Base-by-base conservation (phyloP, 768 basidiomycete genomes). In the Podaxis sp. region DNA sequence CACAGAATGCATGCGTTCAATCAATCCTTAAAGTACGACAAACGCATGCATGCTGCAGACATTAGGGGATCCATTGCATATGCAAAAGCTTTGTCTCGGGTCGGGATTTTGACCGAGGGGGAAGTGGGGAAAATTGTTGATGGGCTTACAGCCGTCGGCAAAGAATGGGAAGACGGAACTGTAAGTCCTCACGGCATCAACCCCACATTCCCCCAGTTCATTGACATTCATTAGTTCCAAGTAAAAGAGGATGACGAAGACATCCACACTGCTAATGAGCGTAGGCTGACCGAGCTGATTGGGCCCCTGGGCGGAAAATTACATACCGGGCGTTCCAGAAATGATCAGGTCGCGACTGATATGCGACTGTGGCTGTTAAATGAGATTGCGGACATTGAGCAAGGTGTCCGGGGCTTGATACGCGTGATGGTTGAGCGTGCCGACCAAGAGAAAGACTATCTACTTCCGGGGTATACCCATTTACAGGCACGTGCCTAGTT, bases 311-410 rank as follows among this genome's bases (percentile, higher is more conserved):
- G 93, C 4, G 97, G 97, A 2, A 99, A 99, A 75, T 81, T 99
- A 48, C 97, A 99, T 72, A 99, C 97, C 0, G 97, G 97, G 30
- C 87, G 97, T 64, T 96, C 95, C 56, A 85, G 97, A 59, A 99
- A 99, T 74, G 97, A 99, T 73, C 97, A 99, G 74, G 96, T 98
- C 65, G 95, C 96, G 3, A 99, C 97, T 1, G 97, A 99, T 72
- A 92, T 99, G 91, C 89, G 97, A 33, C 76, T 99, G 12, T 99
- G 97, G 97, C 83, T 99, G 19, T 80, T 97, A 22, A 86, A 89
- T 51, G 85, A 96, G 71, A 88, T 90, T 19, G 73, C 76, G 39
- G 83, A 84, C 42, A 81, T 96, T 54, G 86, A 90, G 71, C 69
- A 77, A 49, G 80, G 87, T 63, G 79, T 99, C 56, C 88, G 88